A percentile compares a stretch with the other conserved stretches of the same genome.
Evolutionary conservation across 2,329 filamentous ascomycete species (phyloP).

Genomic region (Biscogniauxia marginata): DNA sequence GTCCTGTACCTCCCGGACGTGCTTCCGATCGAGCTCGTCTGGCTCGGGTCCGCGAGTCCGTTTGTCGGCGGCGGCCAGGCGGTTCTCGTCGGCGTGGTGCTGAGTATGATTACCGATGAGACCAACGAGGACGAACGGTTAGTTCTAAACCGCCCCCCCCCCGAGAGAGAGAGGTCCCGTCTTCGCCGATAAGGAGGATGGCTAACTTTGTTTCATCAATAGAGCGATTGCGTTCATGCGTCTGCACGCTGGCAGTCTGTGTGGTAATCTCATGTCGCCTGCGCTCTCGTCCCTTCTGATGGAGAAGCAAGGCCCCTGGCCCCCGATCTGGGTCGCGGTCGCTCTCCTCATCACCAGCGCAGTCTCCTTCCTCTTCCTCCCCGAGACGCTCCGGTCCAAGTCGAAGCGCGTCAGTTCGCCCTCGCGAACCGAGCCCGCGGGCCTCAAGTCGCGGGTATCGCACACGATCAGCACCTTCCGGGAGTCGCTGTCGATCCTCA

Average conservation of each 20-base stretch:
- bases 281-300: slow-evolving; percentile 29
- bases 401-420: no score
- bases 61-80: slow-evolving; percentile 38
- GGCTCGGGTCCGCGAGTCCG: slow-evolving; percentile 31
- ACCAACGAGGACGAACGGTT: slow-evolving; percentile 36
- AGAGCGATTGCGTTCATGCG: slow-evolving; percentile 45
- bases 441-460: slow-evolving; percentile 11
- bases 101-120: slow-evolving; percentile 38
- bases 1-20: slow-evolving; percentile 33
- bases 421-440: not conserved
- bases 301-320: slow-evolving; percentile 28
- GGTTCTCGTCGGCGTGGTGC: slow-evolving; percentile 32
- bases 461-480: slow-evolving; percentile 19
- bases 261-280: slow-evolving; percentile 36
- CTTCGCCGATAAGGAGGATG: not conserved
- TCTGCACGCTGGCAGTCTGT: slow-evolving; percentile 52
- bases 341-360: slow-evolving; percentile 12
- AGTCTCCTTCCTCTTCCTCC: slow-evolving; percentile 25
- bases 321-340: slow-evolving; percentile 21
- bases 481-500: slow-evolving; percentile 28
- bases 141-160: not conserved
- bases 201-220: not conserved
- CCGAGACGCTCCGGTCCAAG: slow-evolving; percentile 24
- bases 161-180: no score
- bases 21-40: slow-evolving; percentile 36